These are phyloP conservation scores for Curvularia sp. DNA, from an alignment of 2,329 filamentous ascomycete genomes.

Conservation along the genomic window DNA sequence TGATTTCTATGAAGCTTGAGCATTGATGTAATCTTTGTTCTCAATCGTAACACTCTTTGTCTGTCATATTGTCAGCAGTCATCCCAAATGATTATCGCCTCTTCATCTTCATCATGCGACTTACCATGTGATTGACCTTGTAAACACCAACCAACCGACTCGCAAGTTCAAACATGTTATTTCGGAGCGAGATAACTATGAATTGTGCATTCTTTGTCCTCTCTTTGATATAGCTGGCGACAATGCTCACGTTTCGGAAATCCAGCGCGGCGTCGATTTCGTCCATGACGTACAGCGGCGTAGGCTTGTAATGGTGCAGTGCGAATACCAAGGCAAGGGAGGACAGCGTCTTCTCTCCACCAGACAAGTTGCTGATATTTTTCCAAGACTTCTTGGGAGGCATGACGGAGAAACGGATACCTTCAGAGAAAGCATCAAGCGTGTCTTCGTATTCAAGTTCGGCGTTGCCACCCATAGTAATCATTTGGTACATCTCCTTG, in stretches of 20 bases:
- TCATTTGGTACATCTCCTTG: conserved; percentile 99
- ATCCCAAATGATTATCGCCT: background rate
- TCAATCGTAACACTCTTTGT: conserved; percentile 63
- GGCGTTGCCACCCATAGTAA: conserved; percentile 98
- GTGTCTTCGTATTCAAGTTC: conserved; percentile 97
- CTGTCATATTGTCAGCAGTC: conserved; percentile 43
- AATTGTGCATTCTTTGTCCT: conserved; percentile 99
- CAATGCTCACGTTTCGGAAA: conserved; percentile 97
- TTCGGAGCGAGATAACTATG: conserved; percentile 95
- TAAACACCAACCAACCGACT: conserved; percentile 94
- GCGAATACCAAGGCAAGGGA: conserved; percentile 97
- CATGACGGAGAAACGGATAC: conserved; percentile 97
- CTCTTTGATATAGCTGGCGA: conserved; percentile 99
- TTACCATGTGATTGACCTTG: conserved; percentile 96
- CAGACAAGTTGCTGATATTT: conserved; percentile 94
- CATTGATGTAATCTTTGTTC: conserved; percentile 57
- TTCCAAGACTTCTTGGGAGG: conserved; percentile 99
- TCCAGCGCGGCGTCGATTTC: conserved; percentile 98
- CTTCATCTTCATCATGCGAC: conserved; percentile 25
- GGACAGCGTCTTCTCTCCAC: conserved; percentile 96
- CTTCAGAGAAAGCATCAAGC: conserved; percentile 94
- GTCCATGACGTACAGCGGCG: conserved; percentile 98
- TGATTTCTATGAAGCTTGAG: conserved; percentile 23
- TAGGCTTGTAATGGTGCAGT: conserved; percentile 96
- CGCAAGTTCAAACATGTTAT: conserved; percentile 99